Evolutionary conservation across 1,284 basidiomycete genomes (phyloP), one percentile per base, ranked within the genome.

Genomic region (Mycena sp.): DNA sequence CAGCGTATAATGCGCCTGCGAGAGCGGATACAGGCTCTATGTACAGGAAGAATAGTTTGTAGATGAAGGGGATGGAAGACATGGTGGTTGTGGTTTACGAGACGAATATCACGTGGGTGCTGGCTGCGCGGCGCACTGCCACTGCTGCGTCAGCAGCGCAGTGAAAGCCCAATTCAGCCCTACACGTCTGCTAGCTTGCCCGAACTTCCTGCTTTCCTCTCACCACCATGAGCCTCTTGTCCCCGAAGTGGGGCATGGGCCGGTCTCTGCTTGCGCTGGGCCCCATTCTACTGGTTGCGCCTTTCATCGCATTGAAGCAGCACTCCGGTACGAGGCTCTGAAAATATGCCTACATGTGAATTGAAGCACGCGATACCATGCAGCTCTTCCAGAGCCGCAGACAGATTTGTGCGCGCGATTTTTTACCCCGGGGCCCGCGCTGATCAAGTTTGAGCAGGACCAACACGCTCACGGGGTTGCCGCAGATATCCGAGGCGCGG

Each of bases 401-500:
- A 78, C 76, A 14, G 77, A 76, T n/a, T 64, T 79, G 79, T 82
- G 63, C 72, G 76, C 65, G n/a, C 45, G 17, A 25, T 12, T 23
- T 55, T 30, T 16, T 37, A 26, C 23, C 25, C 17, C 38, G 35
- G 11, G 16, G 35, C 30, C 50, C 26, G 26, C 21, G 19, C 55
- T 41, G 35, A 48, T 26, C 17, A 28, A 40, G n/a, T 26, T 51
- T 7, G 26, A 25, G 49, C 49, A 23, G 89, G 48, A 76, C 80
- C 57, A 72, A 91, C 73, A 80, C 87, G 6, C 61, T 71, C 16
- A 89, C 87, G 0, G 79, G 79, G 37, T 74, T 87, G 3, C 89
- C 91, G 4, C 90, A 91, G 70, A 81, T 92, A 26, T 91, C 91
- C 0, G 92, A 94, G 73, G 71, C 83, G 0, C 83, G 83, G 25